Base-by-base conservation (phyloP, 371 early-diverging fungal genomes). In the Quaeritorhiza haematococci region DNA sequence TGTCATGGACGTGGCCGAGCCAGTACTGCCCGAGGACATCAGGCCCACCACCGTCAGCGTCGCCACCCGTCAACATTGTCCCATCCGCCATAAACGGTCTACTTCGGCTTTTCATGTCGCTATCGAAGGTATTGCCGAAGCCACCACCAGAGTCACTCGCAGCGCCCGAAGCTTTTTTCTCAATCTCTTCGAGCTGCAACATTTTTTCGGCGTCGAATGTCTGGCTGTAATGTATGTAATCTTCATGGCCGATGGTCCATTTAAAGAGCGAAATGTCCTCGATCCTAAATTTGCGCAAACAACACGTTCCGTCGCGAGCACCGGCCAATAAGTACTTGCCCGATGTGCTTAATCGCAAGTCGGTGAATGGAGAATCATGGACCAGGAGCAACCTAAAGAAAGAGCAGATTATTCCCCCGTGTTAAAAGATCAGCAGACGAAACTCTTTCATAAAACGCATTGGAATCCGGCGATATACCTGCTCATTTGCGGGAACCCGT, bases 1-100 rank as follows among this genome's bases (percentile, higher is more conserved):
- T 59, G 44, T 70, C 73, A 57, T 80, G 80, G 8, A 67, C 63
- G 55, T 78, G 66, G 5, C 71, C 76, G 21, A 68, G 42, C 75
- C 77, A 80, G 28, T 60, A 61, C 54, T 74, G 69, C 3, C 80
- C 80, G 21, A 60, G 2, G 0, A 55, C n/a, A 26, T 21, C 21
- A 17, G 15, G 3, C 30, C 6, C 46, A 1, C 15, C 24, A 15
- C 26, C 30, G 47, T 23, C 8, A 6, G 41, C 33, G 30, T 10
- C 28, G 8, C 3, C 41, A 33, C 59, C 33, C 29, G 7, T 58
- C n/a, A 21, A 34, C 27, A 29, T 42, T 30, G 32, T 45, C 29
- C 26, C 13, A 3, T 21, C 15, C 27, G 8, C 4, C 23, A 6
- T 15, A 38, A 13, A 13, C 19, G 19, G 19, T 13, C 13, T 38